Evolutionary conservation across 2,329 filamentous ascomycete genomes (phyloP), one percentile per base, ranked within the genome.

Genomic region (Penicillium verrucosum): DNA sequence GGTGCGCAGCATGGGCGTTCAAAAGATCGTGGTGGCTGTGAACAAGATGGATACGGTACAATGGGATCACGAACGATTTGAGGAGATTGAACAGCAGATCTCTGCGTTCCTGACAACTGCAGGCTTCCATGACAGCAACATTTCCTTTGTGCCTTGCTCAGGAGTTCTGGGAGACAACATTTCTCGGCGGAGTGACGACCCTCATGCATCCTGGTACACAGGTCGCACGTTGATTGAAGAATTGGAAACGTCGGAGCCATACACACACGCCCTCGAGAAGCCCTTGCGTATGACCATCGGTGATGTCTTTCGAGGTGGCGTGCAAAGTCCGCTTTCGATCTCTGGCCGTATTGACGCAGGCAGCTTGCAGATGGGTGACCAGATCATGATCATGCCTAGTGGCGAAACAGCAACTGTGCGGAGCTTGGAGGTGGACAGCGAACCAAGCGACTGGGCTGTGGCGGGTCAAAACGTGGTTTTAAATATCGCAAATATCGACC

Each of bases 11-110:
- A 89, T 97, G 78, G 94, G 94, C 0, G 88, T 99, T 2, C 89
- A 93, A 59, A 84, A 88, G 27, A 81, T 99, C 16, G 87, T 99
- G 41, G 89, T 99, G 29, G 92, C 90, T 1, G 85, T 99, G 59
- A 99, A 99, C 77, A 99, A 99, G 74, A 87, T 99, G 67, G 94
- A 99, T 71, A 88, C 87, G 16, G 86, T 93, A 7, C 78, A 80
- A 6, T 99, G 95, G 95, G 89, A 87, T 2, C 80, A 90, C 71
- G 86, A 86, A 5, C 84, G 91, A 2, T 99, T 95, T 65, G 83
- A 90, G 25, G 89, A 96, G 66, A 97, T 99, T 55, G 82, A 85
- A 42, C 85, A 91, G 60, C 90, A 96, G 67, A 86, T 96, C 61
- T 85, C 85, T 0, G 87, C 90, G 0, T 97, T 99, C 71, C 78